phyloP scores from a whole-genome alignment of 306 rosid species.

The Trifolium dubium region DNA sequence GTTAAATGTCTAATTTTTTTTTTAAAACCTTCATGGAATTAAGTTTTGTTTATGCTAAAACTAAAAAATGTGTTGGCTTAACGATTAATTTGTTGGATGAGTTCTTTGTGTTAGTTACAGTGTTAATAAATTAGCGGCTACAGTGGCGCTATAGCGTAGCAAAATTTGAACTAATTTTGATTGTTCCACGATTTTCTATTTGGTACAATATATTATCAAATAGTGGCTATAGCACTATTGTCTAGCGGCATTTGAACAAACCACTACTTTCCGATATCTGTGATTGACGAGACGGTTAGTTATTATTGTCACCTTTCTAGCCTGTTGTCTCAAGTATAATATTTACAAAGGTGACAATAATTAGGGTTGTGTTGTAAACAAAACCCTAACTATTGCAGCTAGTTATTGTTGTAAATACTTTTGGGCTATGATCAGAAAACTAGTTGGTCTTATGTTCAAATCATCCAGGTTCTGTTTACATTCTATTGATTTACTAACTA shows the following conservation, averaged over 20 bases:
- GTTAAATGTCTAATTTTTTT: slow-evolving; percentile 7
- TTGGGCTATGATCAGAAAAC: background rate
- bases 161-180: too few species aligned
- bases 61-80: slow-evolving; percentile 8
- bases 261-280: too few species aligned
- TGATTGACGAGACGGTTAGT: too few species aligned
- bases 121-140: too few species aligned
- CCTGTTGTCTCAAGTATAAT: slow-evolving; percentile 20
- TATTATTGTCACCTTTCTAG: slow-evolving; percentile 27
- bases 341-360: background rate
- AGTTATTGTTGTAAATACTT: slow-evolving; percentile 11
- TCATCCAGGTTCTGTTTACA: slow-evolving; percentile 25
- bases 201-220: too few species aligned
- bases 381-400: too few species aligned
- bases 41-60: background rate
- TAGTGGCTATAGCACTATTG: too few species aligned
- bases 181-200: too few species aligned
- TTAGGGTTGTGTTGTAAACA: too few species aligned
- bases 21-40: background rate
- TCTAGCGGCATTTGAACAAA: too few species aligned
- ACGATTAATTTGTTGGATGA: slow-evolving; percentile 13
- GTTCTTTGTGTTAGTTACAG: slow-evolving; percentile 10
- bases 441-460: slow-evolving; percentile 24
- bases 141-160: too few species aligned
- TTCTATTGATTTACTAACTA: slow-evolving; percentile 6